Base-by-base conservation (phyloP, 352 stramenopile genomes). In the Globisporangium spiculum region DNA sequence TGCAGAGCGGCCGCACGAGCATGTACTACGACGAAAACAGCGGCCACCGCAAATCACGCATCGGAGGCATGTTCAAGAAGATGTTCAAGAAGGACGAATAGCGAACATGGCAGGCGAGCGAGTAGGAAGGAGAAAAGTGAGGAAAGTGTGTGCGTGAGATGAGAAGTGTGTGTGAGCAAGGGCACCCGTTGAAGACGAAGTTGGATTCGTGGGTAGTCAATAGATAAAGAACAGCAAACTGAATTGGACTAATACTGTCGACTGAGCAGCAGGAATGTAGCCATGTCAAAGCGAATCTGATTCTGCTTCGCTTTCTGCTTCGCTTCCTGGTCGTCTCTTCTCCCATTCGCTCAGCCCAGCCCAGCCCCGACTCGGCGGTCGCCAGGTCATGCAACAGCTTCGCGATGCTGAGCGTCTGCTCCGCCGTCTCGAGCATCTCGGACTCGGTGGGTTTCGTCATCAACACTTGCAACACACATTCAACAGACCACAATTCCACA, bases 51-150 rank as follows among this genome's bases (percentile, higher is more conserved):
- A 93, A 93, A 71, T 94, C 84, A 20, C 83, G 84, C 9, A 89
- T 94, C 50, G 85, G 87, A 57, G 84, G 87, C 71, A 92, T 93
- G 82, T 91, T 94, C 75, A 94, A 94, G 76, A 94, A 94, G 68
- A 94, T 94, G 84, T 94, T 94, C 81, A 94, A 93, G 79, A 93
- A 93, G 72, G 83, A 93, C 34, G 81, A 88, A 69, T 22, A 61
- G 55, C 5, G 26, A 60, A 20, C 7, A 46, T 8, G 26, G 14
- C 12, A 36, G 12, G 30, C 30, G 4, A 32, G 52, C 27, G 4
- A 32, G 30, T n/a, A 36, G 34, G 14, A 59, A 22, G 5, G 14
- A 22, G 24, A 10, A 24, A 24, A 12, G 10, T 20, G 53, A 59
- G 26, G 8, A 14, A 58, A 58, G 12, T 48, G 41, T 50, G 16